phyloP scores from a whole-genome alignment of 2,329 filamentous ascomycete genomes.

The Talaromyces sp. region DNA sequence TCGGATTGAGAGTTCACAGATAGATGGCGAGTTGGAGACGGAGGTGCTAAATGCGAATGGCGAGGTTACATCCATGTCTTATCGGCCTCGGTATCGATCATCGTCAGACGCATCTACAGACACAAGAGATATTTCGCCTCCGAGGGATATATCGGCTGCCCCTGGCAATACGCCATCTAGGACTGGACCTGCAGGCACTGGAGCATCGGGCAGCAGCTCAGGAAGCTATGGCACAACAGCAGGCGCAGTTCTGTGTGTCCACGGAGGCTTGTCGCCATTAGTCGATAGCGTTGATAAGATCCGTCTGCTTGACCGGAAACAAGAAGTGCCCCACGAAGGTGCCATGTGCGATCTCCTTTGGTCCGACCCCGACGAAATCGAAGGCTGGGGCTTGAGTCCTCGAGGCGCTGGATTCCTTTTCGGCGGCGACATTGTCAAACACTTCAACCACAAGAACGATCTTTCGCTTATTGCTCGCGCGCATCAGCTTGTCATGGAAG shows the following conservation, averaged over 20 bases:
- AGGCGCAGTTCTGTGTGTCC: slow-evolving; percentile 89
- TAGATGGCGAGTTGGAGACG: slow-evolving; percentile 78
- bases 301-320: slow-evolving; percentile 87
- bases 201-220: slow-evolving; percentile 68
- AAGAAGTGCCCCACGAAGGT: slow-evolving; percentile 97
- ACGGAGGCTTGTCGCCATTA: slow-evolving; percentile 86
- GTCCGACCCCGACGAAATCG: slow-evolving; percentile 97
- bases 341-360: slow-evolving; percentile 98
- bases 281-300: slow-evolving; percentile 97
- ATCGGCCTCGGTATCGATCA: slow-evolving; percentile 34
- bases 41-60: slow-evolving; percentile 87
- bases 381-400: slow-evolving; percentile 92
- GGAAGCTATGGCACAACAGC: slow-evolving; percentile 52
- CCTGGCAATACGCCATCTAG: slow-evolving; percentile 48
- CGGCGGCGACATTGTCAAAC: slow-evolving; percentile 90
- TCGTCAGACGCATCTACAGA: slow-evolving; percentile 38
- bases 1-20: slow-evolving; percentile 49
- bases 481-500: slow-evolving; percentile 98
- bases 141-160: slow-evolving; percentile 45
- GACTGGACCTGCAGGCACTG: slow-evolving; percentile 74
- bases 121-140: slow-evolving; percentile 40
- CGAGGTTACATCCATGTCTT: slow-evolving; percentile 65
- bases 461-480: slow-evolving; percentile 88
- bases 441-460: slow-evolving; percentile 93
- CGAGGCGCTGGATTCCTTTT: slow-evolving; percentile 95